Conservation (phyloP, 495 filamentous ascomycete genomes). For the Achaetomiella virescens region DNA sequence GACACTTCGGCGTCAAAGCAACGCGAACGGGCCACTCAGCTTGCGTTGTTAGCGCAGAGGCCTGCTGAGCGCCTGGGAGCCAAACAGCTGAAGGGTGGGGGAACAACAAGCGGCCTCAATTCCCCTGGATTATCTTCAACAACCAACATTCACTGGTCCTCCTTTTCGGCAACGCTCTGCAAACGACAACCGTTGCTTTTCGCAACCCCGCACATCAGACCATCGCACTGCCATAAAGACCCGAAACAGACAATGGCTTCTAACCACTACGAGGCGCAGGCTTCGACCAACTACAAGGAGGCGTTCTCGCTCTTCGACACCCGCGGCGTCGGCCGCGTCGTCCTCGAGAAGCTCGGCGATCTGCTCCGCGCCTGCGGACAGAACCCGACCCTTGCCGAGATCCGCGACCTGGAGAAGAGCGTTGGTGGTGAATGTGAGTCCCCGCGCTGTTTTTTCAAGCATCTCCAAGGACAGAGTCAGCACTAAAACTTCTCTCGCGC, state of each 20-base stretch:
- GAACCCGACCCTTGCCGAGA: conserved; percentile 92
- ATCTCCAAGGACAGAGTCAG: too few species aligned
- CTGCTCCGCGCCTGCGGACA: conserved; percentile 93
- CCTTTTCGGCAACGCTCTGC: too few species aligned
- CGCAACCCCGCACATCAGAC: too few species aligned
- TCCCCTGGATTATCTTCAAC: too few species aligned
- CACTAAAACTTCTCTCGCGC: not conserved
- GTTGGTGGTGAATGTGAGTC: conserved; percentile 83
- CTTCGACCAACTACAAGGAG: conserved; percentile 99
- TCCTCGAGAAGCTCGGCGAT: conserved; percentile 81
- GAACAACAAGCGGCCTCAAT: conserved; percentile 2
- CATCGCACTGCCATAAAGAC: not conserved
- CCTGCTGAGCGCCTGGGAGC: conserved; percentile 4
- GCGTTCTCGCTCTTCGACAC: conserved; percentile 99
- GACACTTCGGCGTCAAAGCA: conserved; percentile 18
- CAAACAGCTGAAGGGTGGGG: conserved; percentile 6
- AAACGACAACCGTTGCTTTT: too few species aligned
- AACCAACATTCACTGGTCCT: too few species aligned
- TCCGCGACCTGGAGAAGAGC: conserved; percentile 78
- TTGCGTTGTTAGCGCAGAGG: conserved; percentile 20
- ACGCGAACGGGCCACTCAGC: conserved; percentile 15
- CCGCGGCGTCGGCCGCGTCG: conserved; percentile 86
- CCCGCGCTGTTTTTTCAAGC: not conserved
- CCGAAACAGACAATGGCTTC: conserved; percentile 34
- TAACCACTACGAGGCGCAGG: conserved; percentile 56